Percentiles rank a stretch among this genome's conserved stretches.
Conservation (phyloP, 202 grass and related monocot species). For the Bolboschoenoplectus hybrid region DNA sequence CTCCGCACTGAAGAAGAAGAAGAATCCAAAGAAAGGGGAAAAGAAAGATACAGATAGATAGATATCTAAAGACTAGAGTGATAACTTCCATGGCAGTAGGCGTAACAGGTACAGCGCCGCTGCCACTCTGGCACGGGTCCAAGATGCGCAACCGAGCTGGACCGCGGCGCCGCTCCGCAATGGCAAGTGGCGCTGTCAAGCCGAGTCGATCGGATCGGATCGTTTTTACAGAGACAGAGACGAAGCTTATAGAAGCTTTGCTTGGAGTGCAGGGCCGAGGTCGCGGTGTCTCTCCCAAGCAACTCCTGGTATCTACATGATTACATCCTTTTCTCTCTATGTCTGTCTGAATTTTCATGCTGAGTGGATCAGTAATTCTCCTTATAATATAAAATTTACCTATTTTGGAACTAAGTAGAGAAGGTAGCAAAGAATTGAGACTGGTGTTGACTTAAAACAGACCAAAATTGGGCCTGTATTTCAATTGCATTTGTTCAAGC, state of each 20-base stretch:
- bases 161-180: background rate
- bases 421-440: background rate
- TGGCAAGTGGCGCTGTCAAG: conserved; percentile 33
- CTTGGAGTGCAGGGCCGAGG: conserved; percentile 78
- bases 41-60: background rate
- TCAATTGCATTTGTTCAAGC: background rate
- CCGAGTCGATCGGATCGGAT: conserved; percentile 21
- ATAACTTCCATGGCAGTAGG: conserved; percentile 24
- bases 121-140: conserved; percentile 7
- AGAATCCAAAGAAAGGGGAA: too few species aligned
- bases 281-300: conserved; percentile 60
- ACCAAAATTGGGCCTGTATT: background rate
- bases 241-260: conserved; percentile 65
- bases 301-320: conserved; percentile 58
- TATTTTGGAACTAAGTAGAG: background rate
- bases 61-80: background rate
- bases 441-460: background rate
- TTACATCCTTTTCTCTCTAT: background rate
- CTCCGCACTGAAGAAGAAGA: background rate
- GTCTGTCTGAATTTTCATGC: background rate
- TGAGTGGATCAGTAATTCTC: background rate
- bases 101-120: background rate
- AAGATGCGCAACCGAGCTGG: conserved; percentile 25
- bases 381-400: background rate
- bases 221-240: conserved; percentile 56